These are phyloP conservation scores for Sarocladium strictum DNA, from an alignment of 2,329 filamentous ascomycete genomes.

Conservation along the genomic window DNA sequence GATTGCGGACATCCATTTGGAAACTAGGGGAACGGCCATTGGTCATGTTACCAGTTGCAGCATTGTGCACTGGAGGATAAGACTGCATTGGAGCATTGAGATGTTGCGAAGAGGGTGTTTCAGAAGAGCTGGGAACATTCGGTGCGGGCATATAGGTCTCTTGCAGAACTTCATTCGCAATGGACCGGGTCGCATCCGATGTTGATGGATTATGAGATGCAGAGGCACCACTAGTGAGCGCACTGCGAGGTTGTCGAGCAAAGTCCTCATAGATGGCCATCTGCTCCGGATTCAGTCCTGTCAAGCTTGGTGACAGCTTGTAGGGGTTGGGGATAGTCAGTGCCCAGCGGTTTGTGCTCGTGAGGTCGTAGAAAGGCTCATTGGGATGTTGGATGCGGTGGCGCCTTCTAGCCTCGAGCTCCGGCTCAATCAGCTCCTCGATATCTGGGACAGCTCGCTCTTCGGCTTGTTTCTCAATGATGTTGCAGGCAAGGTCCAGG, in stretches of 20 bases:
- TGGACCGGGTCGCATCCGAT: constrained; percentile 54
- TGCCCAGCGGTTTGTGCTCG: constrained; percentile 80
- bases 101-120: constrained; percentile 51
- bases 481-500: constrained; percentile 83
- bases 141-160: constrained; percentile 55
- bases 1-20: constrained; percentile 45
- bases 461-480: constrained; percentile 94
- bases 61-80: constrained; percentile 48
- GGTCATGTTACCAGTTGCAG: constrained; percentile 26
- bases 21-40: constrained; percentile 45
- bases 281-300: constrained; percentile 82
- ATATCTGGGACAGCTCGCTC: constrained; percentile 91
- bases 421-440: constrained; percentile 81
- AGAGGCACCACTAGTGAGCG: constrained; percentile 41
- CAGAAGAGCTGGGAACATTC: constrained; percentile 51
- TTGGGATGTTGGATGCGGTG: constrained; percentile 71
- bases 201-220: constrained; percentile 49
- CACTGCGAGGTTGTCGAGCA: constrained; percentile 70
- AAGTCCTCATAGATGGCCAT: constrained; percentile 97
- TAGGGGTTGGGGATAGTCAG: constrained; percentile 92
- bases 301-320: constrained; percentile 64
- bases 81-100: constrained; percentile 46
- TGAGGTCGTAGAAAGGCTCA: constrained; percentile 73
- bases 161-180: constrained; percentile 59
- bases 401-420: constrained; percentile 70